Conservation (phyloP, 2,329 filamentous ascomycete species). For the Sporothrix globosa region DNA sequence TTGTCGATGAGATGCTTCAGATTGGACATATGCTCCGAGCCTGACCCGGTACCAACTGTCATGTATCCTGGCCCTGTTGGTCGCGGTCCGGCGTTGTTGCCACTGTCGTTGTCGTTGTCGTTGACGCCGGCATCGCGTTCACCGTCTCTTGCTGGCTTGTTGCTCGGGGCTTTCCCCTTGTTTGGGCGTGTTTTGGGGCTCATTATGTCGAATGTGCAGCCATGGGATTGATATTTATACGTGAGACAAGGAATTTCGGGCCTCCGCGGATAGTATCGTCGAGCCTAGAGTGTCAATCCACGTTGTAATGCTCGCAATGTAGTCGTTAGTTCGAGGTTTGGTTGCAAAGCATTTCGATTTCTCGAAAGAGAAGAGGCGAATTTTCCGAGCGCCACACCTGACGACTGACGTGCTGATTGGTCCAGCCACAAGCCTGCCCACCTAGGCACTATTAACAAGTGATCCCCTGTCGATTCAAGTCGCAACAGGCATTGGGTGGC, state of each 20-base stretch:
- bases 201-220: constrained; percentile 26
- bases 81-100: constrained; percentile 36
- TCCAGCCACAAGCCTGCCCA: constrained; percentile 28
- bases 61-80: constrained; percentile 60
- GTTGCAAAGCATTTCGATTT: constrained; percentile 23
- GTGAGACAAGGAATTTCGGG: neutral
- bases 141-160: constrained; percentile 26
- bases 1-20: constrained; percentile 80
- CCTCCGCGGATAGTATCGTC: neutral
- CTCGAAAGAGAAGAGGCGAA: constrained; percentile 29
- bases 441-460: neutral
- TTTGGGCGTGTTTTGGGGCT: constrained; percentile 30
- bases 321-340: neutral
- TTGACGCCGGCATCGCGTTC: constrained; percentile 36
- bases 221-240: constrained; percentile 22
- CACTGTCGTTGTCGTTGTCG: constrained; percentile 40
- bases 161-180: constrained; percentile 31
- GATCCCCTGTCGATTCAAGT: too few species aligned
- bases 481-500: too few species aligned
- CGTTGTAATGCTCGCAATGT: constrained; percentile 8
- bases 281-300: neutral
- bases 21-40: constrained; percentile 78
- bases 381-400: constrained; percentile 26
- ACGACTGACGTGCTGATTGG: constrained; percentile 29
- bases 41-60: constrained; percentile 82